Evolutionary conservation across 306 rosid species (phyloP).

Genomic region (Begonia fuchsioides): DNA sequence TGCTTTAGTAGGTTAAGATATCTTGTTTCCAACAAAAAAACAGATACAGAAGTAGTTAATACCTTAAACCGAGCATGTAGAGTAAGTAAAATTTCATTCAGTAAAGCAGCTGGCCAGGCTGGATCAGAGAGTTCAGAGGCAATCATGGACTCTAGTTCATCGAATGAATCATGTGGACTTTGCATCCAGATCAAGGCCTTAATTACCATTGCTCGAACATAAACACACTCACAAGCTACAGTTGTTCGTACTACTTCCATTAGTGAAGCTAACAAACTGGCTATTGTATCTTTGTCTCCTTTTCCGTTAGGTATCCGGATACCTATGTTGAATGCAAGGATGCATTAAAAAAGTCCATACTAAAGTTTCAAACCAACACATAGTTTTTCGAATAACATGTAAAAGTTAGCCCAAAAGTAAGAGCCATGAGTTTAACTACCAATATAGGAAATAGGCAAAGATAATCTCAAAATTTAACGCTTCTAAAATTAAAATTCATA

Average conservation of each 20-base stretch:
- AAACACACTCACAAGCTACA: slow-evolving; percentile 95
- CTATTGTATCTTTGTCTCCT: slow-evolving; percentile 79
- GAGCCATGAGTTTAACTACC: too few species aligned
- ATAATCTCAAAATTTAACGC: too few species aligned
- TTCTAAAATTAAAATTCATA: too few species aligned
- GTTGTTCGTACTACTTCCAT: slow-evolving; percentile 98
- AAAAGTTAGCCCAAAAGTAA: too few species aligned
- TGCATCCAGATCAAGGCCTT: slow-evolving; percentile 99
- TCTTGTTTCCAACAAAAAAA: too few species aligned
- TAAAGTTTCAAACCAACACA: too few species aligned
- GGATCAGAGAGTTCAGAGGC: slow-evolving; percentile 99
- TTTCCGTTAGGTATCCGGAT: slow-evolving; percentile 54
- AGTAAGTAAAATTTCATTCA: slow-evolving; percentile 88
- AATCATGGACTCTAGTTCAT: slow-evolving; percentile 88
- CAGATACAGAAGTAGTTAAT: slow-evolving; percentile 10
- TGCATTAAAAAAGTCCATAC: too few species aligned
- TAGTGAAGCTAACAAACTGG: slow-evolving; percentile 79
- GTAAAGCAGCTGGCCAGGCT: slow-evolving; percentile 79
- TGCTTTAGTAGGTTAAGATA: too few species aligned
- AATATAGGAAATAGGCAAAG: too few species aligned
- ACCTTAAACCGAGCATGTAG: slow-evolving; percentile 99
- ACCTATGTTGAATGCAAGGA: slow-evolving; percentile 20
- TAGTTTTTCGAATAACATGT: too few species aligned
- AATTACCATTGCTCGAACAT: slow-evolving; percentile 92
- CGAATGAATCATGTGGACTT: slow-evolving; percentile 84